Evolutionary conservation across 805 yeast genomes (phyloP).

Genomic region (Isabelozyma heimii): DNA sequence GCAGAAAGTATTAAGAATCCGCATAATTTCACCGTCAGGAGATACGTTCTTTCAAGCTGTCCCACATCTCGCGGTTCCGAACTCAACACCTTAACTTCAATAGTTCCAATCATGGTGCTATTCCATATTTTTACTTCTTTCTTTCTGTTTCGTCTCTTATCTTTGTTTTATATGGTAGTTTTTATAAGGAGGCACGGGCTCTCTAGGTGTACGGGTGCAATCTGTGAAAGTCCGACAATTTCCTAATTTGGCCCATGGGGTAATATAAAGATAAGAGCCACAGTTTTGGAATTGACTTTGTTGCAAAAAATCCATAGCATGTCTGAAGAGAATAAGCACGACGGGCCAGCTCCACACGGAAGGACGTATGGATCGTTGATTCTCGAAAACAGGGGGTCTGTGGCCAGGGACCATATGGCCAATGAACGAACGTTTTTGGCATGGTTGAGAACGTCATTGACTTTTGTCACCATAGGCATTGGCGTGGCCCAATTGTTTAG

Average conservation of each 20-base stretch:
- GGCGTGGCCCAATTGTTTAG: slow-evolving; percentile 59
- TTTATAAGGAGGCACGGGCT: neutral
- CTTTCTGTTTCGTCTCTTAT: neutral
- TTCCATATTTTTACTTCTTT: neutral
- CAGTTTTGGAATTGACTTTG: neutral
- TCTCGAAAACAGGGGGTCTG: slow-evolving; percentile 54
- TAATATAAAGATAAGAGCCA: neutral
- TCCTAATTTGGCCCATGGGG: neutral
- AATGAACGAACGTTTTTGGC: slow-evolving; percentile 64
- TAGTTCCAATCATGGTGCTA: neutral
- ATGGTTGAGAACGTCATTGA: slow-evolving; percentile 60
- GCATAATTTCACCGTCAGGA: neutral
- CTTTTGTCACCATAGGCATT: slow-evolving; percentile 56
- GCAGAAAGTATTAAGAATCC: neutral
- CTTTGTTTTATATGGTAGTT: neutral
- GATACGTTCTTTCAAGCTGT: neutral
- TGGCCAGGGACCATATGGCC: slow-evolving; percentile 64
- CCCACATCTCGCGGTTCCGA: slow-evolving; percentile 1
- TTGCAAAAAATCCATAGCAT: neutral
- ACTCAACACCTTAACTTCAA: neutral
- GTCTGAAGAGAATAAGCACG: neutral
- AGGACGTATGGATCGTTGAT: slow-evolving; percentile 1
- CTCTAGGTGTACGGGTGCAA: no score
- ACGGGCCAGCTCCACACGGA: neutral
- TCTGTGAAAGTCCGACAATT: no score